Evolutionary conservation across 2,329 filamentous ascomycete genomes (phyloP).

Genomic region (Aspergillus pseudoterreus): DNA sequence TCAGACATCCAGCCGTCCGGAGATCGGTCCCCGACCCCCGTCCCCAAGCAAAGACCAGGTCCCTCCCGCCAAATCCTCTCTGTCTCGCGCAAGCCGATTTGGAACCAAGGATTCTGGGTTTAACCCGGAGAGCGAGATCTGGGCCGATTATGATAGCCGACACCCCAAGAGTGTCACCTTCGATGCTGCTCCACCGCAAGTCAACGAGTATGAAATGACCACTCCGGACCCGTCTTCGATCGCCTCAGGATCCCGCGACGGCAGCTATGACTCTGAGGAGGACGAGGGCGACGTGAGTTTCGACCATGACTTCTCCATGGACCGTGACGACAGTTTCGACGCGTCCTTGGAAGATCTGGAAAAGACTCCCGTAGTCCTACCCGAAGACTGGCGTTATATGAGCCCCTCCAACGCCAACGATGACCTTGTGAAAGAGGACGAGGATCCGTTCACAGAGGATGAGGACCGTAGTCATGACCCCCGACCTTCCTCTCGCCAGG

Average conservation of each 20-base stretch:
- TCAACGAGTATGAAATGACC: constrained; percentile 98
- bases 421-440: constrained; percentile 51
- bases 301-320: constrained; percentile 55
- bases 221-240: constrained; percentile 94
- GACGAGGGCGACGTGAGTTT: constrained; percentile 63
- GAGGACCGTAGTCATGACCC: constrained; percentile 64
- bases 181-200: constrained; percentile 83
- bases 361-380: constrained; percentile 96
- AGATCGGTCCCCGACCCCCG: constrained; percentile 35
- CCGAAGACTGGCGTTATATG: constrained; percentile 88
- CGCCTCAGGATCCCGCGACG: constrained; percentile 83
- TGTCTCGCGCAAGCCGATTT: constrained; percentile 63
- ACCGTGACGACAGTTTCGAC: constrained; percentile 86
- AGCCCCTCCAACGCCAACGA: constrained; percentile 61
- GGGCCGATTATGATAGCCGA: constrained; percentile 69
- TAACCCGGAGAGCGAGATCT: constrained; percentile 65
- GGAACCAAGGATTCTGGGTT: constrained; percentile 59
- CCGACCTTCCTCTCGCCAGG: constrained; percentile 45
- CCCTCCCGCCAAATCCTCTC: constrained; percentile 86
- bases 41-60: constrained; percentile 65
- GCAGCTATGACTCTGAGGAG: constrained; percentile 83
- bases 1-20: constrained; percentile 46
- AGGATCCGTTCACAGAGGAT: constrained; percentile 64
- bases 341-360: constrained; percentile 92
- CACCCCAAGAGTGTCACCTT: constrained; percentile 98